These are phyloP conservation scores for Fraxinus sp. DNA, from an alignment of 305 asterid species.

Conservation along the genomic window DNA sequence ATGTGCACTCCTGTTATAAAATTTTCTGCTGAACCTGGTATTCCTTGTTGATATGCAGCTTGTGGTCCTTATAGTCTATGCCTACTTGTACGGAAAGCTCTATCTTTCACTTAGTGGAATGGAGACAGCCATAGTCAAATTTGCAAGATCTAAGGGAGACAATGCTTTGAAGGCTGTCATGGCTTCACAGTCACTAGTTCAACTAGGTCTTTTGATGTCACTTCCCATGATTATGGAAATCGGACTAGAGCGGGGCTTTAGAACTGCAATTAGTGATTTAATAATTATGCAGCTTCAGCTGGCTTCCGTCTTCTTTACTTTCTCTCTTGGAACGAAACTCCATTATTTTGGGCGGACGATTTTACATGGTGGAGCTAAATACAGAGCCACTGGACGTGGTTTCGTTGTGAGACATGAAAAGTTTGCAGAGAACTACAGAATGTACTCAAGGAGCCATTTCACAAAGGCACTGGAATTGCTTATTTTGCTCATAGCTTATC, in stretches of 20 bases:
- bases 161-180: conserved; percentile 23
- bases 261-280: conserved; percentile 28
- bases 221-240: conserved; percentile 29
- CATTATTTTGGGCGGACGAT: conserved; percentile 35
- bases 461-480: conserved; percentile 30
- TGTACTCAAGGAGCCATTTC: conserved; percentile 36
- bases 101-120: conserved; percentile 32
- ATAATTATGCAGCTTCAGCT: conserved; percentile 33
- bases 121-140: conserved; percentile 19
- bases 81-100: conserved; percentile 29
- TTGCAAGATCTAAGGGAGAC: conserved; percentile 22
- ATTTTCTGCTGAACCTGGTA: neutral
- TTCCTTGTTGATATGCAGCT: conserved; percentile 14
- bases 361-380: conserved; percentile 35
- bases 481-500: conserved; percentile 26
- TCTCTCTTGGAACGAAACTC: conserved; percentile 28
- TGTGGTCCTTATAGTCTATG: conserved; percentile 28
- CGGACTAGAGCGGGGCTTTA: conserved; percentile 25
- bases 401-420: conserved; percentile 33
- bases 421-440: conserved; percentile 34
- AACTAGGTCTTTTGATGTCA: conserved; percentile 27
- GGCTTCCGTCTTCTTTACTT: conserved; percentile 29
- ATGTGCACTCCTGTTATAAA: neutral
- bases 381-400: conserved; percentile 39
- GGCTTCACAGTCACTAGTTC: conserved; percentile 25